Base-by-base conservation (phyloP, 2,329 filamentous ascomycete genomes). In the Acarospora socialis region DNA sequence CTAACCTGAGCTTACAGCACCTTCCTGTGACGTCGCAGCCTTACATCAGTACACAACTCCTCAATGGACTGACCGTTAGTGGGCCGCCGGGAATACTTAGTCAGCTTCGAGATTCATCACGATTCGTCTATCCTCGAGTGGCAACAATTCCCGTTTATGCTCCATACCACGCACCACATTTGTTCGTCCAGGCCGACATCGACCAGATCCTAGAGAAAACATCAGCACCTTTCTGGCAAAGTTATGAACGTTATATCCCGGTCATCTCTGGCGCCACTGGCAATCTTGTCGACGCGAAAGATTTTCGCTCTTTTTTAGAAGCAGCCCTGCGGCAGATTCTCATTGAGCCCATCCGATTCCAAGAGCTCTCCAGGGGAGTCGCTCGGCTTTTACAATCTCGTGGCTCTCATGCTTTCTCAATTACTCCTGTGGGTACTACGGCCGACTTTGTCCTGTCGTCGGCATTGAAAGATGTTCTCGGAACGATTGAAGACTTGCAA, bases 391-490 rank as follows among this genome's bases (percentile, higher is more conserved):
- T 37, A 10, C 8, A 30, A 3, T 8, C 17, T 13, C 22, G 6
- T 7, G 28, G 17, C 4, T 13, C 35, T n/a, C 12, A 21, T 7
- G 8, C 17, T 10, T 23, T 17, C 32, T 34, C 8, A n/a, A n/a
- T 37, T 8, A 30, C 32, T 7, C 35, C 23, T 5, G 27, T 37
- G 7, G 32, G 23, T 7, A 37, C 35, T 7, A 29, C 16, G n/a
- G 32, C 35, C n/a, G 26, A 19, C 5, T 19, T 34, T 15, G 10
- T 24, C 14, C 8, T 37, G 7, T 5, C 16, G 16, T 10, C 33
- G 7, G 35, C 35, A 9, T 19, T 36, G 16, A 36, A 36, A 18
- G 10, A 25, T 14, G 21, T 17, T 6, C n/a, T n/a, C n/a, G n/a
- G n/a, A n/a, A n/a, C n/a, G n/a, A n/a, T n/a, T n/a, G n/a, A n/a